phyloP scores from a whole-genome alignment of 139 green algal genomes.

The Ettlia oleoabundans region DNA sequence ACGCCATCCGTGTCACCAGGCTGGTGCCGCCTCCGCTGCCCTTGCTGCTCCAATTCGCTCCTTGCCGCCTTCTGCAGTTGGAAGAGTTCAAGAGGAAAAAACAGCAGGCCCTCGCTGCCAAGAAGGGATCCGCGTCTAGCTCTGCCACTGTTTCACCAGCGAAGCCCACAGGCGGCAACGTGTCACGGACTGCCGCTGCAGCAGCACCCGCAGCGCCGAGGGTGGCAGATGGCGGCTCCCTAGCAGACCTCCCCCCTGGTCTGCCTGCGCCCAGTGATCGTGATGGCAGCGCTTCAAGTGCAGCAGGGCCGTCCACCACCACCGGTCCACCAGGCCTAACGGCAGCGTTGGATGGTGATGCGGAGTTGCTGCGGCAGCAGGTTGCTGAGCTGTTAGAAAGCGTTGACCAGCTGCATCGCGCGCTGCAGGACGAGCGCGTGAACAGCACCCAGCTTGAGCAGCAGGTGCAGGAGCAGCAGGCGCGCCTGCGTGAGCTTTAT shows the following conservation, averaged over 20 bases:
- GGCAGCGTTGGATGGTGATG: background rate
- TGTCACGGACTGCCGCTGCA: background rate
- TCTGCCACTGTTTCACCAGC: background rate
- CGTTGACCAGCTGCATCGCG: constrained; percentile 33
- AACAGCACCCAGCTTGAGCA: constrained; percentile 8
- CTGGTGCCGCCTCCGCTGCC: too few relatives aligned
- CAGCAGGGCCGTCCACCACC: background rate
- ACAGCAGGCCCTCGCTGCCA: constrained; percentile 36
- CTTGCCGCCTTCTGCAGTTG: background rate
- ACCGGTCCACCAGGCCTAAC: background rate
- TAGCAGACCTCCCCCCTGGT: background rate
- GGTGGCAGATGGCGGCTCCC: background rate
- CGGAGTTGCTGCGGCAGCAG: constrained; percentile 40
- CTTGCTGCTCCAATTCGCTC: too few relatives aligned
- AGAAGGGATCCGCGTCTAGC: constrained; percentile 1
- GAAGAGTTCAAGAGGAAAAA: constrained; percentile 59
- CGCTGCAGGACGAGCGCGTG: constrained; percentile 17
- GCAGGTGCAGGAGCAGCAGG: constrained; percentile 20
- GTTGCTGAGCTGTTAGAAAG: constrained; percentile 18
- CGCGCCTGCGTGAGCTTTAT: constrained; percentile 3
- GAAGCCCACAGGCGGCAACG: background rate
- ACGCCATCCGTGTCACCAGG: too few relatives aligned
- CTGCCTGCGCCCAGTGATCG: background rate
- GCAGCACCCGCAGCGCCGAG: background rate
- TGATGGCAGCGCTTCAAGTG: background rate